Base-by-base conservation (phyloP, 805 yeast genomes). In the Candida pseudoglaebosa region DNA sequence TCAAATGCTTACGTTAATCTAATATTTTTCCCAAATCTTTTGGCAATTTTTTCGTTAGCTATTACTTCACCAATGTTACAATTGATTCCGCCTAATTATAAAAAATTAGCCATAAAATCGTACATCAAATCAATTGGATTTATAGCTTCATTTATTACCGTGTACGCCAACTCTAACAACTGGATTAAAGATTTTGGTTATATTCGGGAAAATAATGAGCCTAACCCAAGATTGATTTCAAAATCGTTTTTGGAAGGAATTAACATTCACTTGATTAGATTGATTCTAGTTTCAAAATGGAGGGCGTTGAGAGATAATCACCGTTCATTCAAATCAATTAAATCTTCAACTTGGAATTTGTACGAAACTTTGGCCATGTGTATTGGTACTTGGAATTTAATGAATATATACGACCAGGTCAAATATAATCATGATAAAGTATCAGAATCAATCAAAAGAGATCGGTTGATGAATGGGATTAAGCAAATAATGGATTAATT, bases 241-340 rank as follows among this genome's bases (percentile, higher is more conserved):
- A 54, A 55, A 36, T 17, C 40, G 1, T 58, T 61, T 38, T 42
- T 62, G 40, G 51, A 64, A 28, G 57, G 46, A 4, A 38, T 65
- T 40, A 61, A 57, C 45, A 39, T 60, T 34, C 66, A 67, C 44
- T 48, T 67, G 22, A 44, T 61, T 32, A 51, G 64, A 37, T 46
- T 66, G 36, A 54, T 66, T 1, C 43, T 66, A n/a, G 43, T 67
- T 21, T 62, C 67, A 8, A 67, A 66, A 44, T 67, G 73, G 73
- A 53, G 73, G 29, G 64, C 63, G 24, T 40, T 54, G 24, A 67
- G 66, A 47, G 70, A 62, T 16, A 59, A 62, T 49, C 68, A 62
- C 42, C 69, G 68, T 1, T 45, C 49, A 42, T 61, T 67, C 45
- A 53, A 46, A 24, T 10, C 42, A 14, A 40, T 65, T 21, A 53